These are phyloP conservation scores for Xylaria telfairii DNA, from an alignment of 495 filamentous ascomycete species.

Conservation along the genomic window DNA sequence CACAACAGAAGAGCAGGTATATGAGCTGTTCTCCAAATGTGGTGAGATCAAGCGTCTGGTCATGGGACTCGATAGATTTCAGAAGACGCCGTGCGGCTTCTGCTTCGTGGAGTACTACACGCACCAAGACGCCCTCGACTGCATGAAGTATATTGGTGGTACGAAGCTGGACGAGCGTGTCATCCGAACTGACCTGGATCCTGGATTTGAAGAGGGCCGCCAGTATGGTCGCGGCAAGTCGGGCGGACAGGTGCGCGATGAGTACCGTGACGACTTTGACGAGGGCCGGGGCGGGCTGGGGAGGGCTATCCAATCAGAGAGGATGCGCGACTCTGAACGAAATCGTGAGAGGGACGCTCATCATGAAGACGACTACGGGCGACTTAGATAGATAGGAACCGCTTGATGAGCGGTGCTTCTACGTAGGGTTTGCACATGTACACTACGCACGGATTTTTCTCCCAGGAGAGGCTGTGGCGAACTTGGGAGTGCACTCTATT, in stretches of 20 bases:
- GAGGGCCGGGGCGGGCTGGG: slow-evolving; percentile 84
- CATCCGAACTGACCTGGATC: slow-evolving; percentile 95
- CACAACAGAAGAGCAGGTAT: slow-evolving; percentile 98
- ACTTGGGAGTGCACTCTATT: slow-evolving; percentile 4
- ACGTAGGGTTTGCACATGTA: slow-evolving; percentile 7
- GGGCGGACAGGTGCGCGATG: slow-evolving; percentile 95
- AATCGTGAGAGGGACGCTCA: slow-evolving; percentile 36
- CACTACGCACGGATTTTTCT: not conserved
- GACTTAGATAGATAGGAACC: slow-evolving; percentile 58
- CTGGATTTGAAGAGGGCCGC: slow-evolving; percentile 92
- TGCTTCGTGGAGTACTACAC: slow-evolving; percentile 99
- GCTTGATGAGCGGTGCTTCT: too few species aligned
- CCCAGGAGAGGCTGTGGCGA: not conserved
- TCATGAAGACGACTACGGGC: slow-evolving; percentile 57
- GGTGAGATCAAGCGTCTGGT: slow-evolving; percentile 97
- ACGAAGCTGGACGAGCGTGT: slow-evolving; percentile 99
- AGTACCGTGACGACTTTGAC: slow-evolving; percentile 96
- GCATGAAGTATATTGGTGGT: slow-evolving; percentile 97
- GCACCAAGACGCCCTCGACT: slow-evolving; percentile 93
- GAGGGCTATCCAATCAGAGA: slow-evolving; percentile 68
- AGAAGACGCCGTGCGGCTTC: slow-evolving; percentile 97
- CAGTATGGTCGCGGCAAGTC: slow-evolving; percentile 92
- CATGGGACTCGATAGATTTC: slow-evolving; percentile 97
- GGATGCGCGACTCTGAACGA: slow-evolving; percentile 62
- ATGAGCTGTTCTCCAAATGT: slow-evolving; percentile 96